phyloP scores from a whole-genome alignment of 495 filamentous ascomycete genomes.

The Ramalina peruviana region DNA sequence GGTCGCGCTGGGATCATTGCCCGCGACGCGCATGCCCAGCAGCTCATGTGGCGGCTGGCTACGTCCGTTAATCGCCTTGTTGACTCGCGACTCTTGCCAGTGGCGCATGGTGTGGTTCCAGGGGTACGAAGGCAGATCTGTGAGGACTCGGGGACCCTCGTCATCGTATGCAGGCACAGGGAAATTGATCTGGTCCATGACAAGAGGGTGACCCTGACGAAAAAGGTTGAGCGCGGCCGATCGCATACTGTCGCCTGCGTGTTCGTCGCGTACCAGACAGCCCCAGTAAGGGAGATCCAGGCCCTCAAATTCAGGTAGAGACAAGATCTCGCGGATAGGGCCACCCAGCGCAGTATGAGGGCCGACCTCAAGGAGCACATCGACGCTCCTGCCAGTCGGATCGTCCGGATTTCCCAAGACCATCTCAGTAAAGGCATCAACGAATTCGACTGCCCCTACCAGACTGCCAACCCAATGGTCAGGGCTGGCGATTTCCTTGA shows the following conservation, averaged over 20 bases:
- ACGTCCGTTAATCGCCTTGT: slow-evolving; percentile 12
- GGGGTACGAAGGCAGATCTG: slow-evolving; percentile 29
- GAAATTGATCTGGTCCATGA: slow-evolving; percentile 5
- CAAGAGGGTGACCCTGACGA: neutral
- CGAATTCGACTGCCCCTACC: slow-evolving; percentile 2
- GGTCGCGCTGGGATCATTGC: slow-evolving; percentile 20
- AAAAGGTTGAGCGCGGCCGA: slow-evolving; percentile 1
- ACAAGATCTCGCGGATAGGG: slow-evolving; percentile 39
- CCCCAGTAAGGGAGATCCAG: slow-evolving; percentile 16
- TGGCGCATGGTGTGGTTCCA: slow-evolving; percentile 23
- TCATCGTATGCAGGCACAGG: slow-evolving; percentile 1
- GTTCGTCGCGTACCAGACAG: neutral
- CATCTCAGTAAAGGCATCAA: neutral
- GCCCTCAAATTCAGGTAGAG: slow-evolving; percentile 13
- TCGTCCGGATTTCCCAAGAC: neutral
- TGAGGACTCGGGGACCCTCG: neutral
- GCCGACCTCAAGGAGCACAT: slow-evolving; percentile 31
- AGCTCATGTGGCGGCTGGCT: slow-evolving; percentile 13
- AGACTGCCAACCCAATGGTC: slow-evolving; percentile 6
- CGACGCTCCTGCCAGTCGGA: slow-evolving; percentile 2
- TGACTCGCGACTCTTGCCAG: slow-evolving; percentile 34
- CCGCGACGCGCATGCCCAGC: slow-evolving; percentile 22
- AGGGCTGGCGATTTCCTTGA: too few species aligned
- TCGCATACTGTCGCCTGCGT: neutral
- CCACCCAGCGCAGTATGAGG: slow-evolving; percentile 39